These are phyloP conservation scores for Fusarium incarnatum DNA, from an alignment of 2,329 filamentous ascomycete genomes.

Conservation along the genomic window DNA sequence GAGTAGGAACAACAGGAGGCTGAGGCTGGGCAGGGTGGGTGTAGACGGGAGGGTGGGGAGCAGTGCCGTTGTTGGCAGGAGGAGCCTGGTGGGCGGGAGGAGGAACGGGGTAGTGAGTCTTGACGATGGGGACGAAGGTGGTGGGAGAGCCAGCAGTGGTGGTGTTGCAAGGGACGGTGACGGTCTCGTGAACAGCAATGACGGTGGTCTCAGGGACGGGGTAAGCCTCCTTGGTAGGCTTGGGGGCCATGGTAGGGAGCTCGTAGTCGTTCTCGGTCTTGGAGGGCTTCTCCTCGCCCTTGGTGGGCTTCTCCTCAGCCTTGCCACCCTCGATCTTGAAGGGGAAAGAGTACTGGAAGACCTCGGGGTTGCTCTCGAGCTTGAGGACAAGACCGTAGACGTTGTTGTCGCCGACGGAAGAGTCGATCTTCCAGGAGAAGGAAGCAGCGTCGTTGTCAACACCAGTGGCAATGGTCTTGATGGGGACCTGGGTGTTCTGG, in stretches of 20 bases:
- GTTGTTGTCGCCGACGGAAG: slow-evolving; percentile 56
- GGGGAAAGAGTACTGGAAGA: slow-evolving; percentile 73
- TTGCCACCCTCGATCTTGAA: slow-evolving; percentile 62
- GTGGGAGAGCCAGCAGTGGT: slow-evolving; percentile 38
- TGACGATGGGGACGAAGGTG: slow-evolving; percentile 40
- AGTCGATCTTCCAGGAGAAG: slow-evolving; percentile 64
- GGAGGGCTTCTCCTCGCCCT: slow-evolving; percentile 18
- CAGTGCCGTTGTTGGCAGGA: slow-evolving; percentile 30
- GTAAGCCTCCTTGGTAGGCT: slow-evolving; percentile 33
- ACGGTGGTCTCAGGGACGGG: slow-evolving; percentile 41
- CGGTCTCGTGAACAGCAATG: slow-evolving; percentile 34
- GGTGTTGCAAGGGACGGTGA: slow-evolving; percentile 43
- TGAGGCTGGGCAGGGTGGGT: no score
- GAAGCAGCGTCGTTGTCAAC: slow-evolving; percentile 58
- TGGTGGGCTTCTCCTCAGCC: slow-evolving; percentile 22
- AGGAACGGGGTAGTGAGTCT: slow-evolving; percentile 36
- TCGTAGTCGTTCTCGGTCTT: slow-evolving; percentile 13
- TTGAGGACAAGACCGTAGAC: slow-evolving; percentile 70
- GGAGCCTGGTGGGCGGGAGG: slow-evolving; percentile 25
- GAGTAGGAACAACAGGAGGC: no score
- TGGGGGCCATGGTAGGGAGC: slow-evolving; percentile 43
- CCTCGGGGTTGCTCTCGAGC: slow-evolving; percentile 58
- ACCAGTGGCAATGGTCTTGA: slow-evolving; percentile 58
- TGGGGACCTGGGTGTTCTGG: slow-evolving; percentile 56
- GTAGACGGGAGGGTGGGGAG: slow-evolving; percentile 35